Evolutionary conservation across 2,329 filamentous ascomycete species (phyloP).

Genomic region (Colletotrichum tanaceti): DNA sequence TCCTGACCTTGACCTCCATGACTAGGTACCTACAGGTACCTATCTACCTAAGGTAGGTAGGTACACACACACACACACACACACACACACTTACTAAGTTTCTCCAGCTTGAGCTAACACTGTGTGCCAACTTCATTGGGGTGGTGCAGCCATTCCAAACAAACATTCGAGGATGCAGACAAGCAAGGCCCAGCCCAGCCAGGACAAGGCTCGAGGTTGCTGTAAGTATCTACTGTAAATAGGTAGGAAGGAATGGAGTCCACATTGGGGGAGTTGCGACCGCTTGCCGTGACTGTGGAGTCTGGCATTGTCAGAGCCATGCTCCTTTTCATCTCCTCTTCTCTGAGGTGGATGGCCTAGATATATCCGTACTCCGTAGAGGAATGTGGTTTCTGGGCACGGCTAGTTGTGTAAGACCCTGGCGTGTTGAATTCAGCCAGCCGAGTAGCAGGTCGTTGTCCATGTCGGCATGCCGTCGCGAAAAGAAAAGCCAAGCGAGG

Average conservation of each 20-base stretch:
- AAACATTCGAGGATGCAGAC: not conserved
- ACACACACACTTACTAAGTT: no score
- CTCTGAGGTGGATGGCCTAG: not conserved
- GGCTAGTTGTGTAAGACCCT: constrained; percentile 6
- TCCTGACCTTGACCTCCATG: no score
- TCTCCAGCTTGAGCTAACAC: constrained; percentile 11
- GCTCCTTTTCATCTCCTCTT: not conserved
- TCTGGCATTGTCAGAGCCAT: constrained; percentile 3
- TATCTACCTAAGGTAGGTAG: no score
- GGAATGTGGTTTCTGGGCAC: constrained; percentile 4
- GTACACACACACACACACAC: no score
- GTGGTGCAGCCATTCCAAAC: not conserved
- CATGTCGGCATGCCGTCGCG: not conserved
- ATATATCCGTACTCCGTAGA: no score
- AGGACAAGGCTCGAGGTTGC: constrained; percentile 13
- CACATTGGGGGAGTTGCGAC: constrained; percentile 12
- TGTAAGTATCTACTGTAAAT: no score
- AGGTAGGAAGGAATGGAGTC: not conserved
- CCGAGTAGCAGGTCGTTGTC: not conserved
- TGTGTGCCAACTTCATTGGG: constrained; percentile 11
- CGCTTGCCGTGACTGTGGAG: not conserved
- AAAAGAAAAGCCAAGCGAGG: not conserved
- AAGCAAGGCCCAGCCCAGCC: constrained; percentile 7
- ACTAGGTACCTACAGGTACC: no score
- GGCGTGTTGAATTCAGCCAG: not conserved